These are phyloP conservation scores for Coelastrella sp. DNA, from an alignment of 139 green algal genomes.

Conservation along the genomic window DNA sequence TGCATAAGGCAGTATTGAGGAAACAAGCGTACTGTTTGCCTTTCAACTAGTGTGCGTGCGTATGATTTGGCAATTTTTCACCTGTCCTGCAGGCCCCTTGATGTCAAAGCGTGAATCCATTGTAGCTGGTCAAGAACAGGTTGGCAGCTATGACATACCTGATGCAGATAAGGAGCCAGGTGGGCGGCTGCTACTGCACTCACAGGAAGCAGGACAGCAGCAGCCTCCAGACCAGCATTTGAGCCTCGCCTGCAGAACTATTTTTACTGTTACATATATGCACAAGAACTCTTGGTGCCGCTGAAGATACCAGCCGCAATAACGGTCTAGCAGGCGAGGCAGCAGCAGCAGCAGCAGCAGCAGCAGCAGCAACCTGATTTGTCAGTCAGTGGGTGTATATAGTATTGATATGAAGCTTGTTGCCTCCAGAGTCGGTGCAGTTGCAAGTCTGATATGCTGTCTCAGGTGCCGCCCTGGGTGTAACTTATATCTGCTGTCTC, in stretches of 20 bases:
- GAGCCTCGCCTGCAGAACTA: too few relatives aligned
- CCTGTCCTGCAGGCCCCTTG: slow-evolving; percentile 54
- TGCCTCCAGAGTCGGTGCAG: too few relatives aligned
- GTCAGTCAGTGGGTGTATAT: neutral
- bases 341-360: neutral
- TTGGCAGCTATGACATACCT: slow-evolving; percentile 60
- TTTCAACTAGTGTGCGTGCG: too few relatives aligned
- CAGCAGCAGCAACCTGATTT: neutral
- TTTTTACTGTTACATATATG: too few relatives aligned
- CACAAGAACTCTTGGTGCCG: too few relatives aligned
- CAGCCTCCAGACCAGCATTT: neutral
- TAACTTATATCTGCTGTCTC: too few relatives aligned
- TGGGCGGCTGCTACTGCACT: neutral
- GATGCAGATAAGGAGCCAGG: slow-evolving; percentile 20
- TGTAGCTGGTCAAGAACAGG: slow-evolving; percentile 44
- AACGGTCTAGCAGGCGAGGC: neutral
- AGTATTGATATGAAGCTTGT: too few relatives aligned
- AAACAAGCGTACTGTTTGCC: too few relatives aligned
- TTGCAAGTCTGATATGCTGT: too few relatives aligned
- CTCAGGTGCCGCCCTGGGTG: too few relatives aligned
- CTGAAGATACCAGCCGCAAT: neutral
- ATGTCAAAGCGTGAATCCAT: slow-evolving; percentile 56
- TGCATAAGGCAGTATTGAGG: too few relatives aligned
- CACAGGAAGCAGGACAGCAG: neutral
- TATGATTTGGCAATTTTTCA: too few relatives aligned